phyloP scores from a whole-genome alignment of 257 asterid species.

The Solanum acaule region DNA sequence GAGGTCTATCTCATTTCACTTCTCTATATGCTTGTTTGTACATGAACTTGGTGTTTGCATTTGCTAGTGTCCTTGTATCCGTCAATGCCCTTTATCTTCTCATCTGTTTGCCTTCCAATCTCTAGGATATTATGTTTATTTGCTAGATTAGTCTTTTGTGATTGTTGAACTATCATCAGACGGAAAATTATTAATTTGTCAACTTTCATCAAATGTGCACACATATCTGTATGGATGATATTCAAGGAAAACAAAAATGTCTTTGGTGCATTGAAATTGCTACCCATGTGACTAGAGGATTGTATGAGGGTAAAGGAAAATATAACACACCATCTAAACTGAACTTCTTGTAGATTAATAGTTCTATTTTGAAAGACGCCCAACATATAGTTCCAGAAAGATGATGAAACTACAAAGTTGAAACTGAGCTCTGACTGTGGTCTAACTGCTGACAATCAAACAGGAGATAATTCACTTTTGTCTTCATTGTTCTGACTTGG shows the following conservation, averaged over 20 bases:
- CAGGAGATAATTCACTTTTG: background rate
- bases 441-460: background rate
- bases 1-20: slow-evolving; percentile 25
- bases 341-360: background rate
- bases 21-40: background rate
- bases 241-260: background rate
- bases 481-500: background rate
- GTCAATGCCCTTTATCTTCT: background rate
- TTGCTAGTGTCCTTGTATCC: background rate
- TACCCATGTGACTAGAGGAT: background rate
- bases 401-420: background rate
- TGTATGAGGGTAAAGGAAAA: background rate
- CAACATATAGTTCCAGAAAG: background rate
- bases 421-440: background rate
- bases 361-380: background rate
- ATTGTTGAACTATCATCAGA: background rate
- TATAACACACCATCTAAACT: background rate
- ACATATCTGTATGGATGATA: background rate
- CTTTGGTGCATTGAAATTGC: background rate
- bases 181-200: background rate
- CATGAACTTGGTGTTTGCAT: background rate
- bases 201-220: background rate
- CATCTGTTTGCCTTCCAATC: background rate
- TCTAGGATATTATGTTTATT: background rate
- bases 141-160: background rate